Percentiles rank a stretch among this genome's conserved stretches.
Conservation (phyloP, 2,329 filamentous ascomycete genomes). For the Talaromyces albobiverticillius region DNA sequence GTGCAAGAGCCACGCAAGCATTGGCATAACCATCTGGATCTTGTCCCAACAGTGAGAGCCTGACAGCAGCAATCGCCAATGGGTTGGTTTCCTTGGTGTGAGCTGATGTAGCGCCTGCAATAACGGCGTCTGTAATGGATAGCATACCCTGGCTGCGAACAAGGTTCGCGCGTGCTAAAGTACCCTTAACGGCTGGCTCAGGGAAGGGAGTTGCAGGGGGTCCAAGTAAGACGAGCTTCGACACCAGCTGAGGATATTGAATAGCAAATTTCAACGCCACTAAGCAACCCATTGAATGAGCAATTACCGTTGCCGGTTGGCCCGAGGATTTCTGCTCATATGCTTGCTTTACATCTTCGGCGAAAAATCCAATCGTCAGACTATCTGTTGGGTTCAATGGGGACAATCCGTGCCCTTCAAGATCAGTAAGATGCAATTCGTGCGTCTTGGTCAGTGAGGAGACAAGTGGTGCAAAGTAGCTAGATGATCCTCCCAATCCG, state of each 20-base stretch:
- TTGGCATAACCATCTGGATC: conserved; percentile 57
- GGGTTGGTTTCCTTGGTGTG: conserved; percentile 37
- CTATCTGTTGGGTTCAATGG: conserved; percentile 47
- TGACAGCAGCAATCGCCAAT: conserved; percentile 41
- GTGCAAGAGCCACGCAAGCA: conserved; percentile 49
- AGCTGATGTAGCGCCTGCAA: conserved; percentile 34
- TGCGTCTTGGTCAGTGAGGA: conserved; percentile 28
- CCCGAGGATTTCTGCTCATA: conserved; percentile 29
- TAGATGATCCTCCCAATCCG: conserved; percentile 50
- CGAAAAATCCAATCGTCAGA: conserved; percentile 45
- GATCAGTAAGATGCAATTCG: conserved; percentile 48
- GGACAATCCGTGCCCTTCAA: conserved; percentile 57
- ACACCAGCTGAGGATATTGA: conserved; percentile 39
- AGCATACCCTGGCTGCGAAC: conserved; percentile 47
- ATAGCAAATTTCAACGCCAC: conserved; percentile 45
- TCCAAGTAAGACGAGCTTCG: conserved; percentile 48
- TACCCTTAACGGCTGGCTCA: conserved; percentile 27
- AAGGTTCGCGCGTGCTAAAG: conserved; percentile 34
- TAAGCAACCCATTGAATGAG: conserved; percentile 53
- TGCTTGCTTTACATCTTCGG: conserved; percentile 41
- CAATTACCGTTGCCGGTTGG: conserved; percentile 42
- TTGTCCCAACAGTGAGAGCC: conserved; percentile 46
- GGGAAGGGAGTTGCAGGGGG: conserved; percentile 49
- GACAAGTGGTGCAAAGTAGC: conserved; percentile 48
- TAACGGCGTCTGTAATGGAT: conserved; percentile 40